Conservation (phyloP, 306 rosid genomes). For the Cucurbita maxima region DNA sequence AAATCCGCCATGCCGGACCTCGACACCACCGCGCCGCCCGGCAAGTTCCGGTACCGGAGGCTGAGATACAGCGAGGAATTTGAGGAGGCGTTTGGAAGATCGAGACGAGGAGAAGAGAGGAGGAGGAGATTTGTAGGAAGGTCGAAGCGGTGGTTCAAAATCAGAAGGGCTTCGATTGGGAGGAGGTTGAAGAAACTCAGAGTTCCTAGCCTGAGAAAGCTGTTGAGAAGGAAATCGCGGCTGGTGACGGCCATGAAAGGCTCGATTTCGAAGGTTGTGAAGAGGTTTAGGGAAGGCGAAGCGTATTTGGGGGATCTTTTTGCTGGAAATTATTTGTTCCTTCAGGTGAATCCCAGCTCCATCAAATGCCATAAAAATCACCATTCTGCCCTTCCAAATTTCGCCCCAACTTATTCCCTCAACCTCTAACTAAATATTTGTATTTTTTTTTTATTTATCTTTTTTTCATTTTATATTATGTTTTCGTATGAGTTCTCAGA, state of each 20-base stretch:
- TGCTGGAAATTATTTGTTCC: constrained; percentile 9
- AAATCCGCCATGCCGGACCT: not conserved
- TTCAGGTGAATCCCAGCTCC: constrained; percentile 6
- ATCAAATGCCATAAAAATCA: not conserved
- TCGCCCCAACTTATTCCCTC: not conserved
- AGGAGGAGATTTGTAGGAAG: not conserved
- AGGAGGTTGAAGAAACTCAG: constrained; percentile 3
- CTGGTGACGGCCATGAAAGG: not conserved
- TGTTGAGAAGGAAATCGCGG: not conserved
- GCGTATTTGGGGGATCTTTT: constrained; percentile 11
- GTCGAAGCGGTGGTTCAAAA: not conserved
- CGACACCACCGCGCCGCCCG: not conserved
- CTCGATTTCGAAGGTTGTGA: not conserved
- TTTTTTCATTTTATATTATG: not conserved
- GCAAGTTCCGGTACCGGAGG: not conserved
- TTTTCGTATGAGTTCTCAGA: not conserved
- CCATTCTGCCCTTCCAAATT: not conserved
- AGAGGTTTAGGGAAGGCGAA: constrained; percentile 10
- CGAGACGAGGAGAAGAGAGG: not conserved
- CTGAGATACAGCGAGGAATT: not conserved
- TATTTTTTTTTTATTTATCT: too few relatives aligned
- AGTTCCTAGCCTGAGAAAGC: not conserved
- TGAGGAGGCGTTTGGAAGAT: not conserved
- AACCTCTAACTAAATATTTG: not conserved
- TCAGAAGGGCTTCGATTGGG: not conserved